Evolutionary conservation across 495 filamentous ascomycete species (phyloP).

Genomic region (Penicillium flavigenum): DNA sequence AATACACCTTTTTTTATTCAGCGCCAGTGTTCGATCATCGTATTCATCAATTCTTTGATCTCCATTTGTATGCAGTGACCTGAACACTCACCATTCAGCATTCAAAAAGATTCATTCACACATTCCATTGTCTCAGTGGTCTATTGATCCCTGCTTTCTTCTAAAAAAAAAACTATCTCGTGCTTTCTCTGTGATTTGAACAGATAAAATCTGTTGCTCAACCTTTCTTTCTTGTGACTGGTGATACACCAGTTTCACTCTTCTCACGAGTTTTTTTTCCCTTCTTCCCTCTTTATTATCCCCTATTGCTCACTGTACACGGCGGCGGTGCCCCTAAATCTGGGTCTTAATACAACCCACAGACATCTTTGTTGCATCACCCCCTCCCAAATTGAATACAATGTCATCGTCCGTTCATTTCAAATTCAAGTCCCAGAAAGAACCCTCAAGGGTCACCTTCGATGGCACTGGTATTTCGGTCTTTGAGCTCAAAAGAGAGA

Average conservation of each 20-base stretch:
- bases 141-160: conserved; percentile 25
- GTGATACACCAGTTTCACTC: conserved; percentile 18
- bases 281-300: conserved; percentile 18
- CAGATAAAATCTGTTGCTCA: neutral
- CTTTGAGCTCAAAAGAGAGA: conserved; percentile 97
- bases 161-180: conserved; percentile 16
- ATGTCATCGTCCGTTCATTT: conserved; percentile 99
- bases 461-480: conserved; percentile 98
- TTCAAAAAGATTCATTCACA: conserved; percentile 32
- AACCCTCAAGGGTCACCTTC: conserved; percentile 90
- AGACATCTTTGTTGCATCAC: conserved; percentile 30
- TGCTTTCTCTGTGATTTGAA: conserved; percentile 8
- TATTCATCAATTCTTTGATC: conserved; percentile 34
- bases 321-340: conserved; percentile 32
- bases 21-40: conserved; percentile 26
- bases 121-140: conserved; percentile 30
- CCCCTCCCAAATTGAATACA: conserved; percentile 48
- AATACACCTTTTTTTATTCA: conserved; percentile 17
- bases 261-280: conserved; percentile 18
- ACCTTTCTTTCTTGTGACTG: conserved; percentile 18
- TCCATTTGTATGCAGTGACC: conserved; percentile 44
- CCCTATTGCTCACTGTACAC: conserved; percentile 31
- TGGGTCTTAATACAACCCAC: conserved; percentile 35
- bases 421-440: conserved; percentile 99
- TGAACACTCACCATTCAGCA: conserved; percentile 32